These are phyloP conservation scores for Kodamaea fukazawae DNA, from an alignment of 805 yeast species.

Conservation along the genomic window DNA sequence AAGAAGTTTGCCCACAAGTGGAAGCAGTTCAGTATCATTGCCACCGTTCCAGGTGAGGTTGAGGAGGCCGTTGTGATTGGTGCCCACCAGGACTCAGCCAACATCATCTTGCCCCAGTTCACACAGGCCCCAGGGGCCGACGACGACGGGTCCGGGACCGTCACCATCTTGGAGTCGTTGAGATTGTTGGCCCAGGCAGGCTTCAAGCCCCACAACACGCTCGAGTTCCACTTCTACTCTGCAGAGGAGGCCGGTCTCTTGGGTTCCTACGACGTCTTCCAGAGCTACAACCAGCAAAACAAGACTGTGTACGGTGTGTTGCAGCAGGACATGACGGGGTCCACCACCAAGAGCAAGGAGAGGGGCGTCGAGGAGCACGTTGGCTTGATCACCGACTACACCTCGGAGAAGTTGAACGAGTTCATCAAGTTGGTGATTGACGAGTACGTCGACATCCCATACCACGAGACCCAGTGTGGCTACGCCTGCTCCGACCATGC, in stretches of 20 bases:
- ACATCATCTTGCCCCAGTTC: conserved; percentile 64
- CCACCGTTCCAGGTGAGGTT: conserved; percentile 52
- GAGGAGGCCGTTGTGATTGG: conserved; percentile 69
- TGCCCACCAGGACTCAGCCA: conserved; percentile 85
- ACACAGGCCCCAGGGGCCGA: conserved; percentile 91
- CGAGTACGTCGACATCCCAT: conserved; percentile 64
- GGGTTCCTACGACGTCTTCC: conserved; percentile 80
- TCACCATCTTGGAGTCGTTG: conserved; percentile 72
- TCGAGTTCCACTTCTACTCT: conserved; percentile 92
- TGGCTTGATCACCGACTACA: conserved; percentile 78
- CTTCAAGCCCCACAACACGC: conserved; percentile 61
- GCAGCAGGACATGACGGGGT: conserved; percentile 96
- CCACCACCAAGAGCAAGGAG: conserved; percentile 49
- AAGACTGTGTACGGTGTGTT: conserved; percentile 73
- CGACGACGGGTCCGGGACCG: conserved; percentile 89
- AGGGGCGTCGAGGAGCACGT: conserved; percentile 58
- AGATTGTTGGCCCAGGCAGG: conserved; percentile 44
- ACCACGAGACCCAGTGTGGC: conserved; percentile 77
- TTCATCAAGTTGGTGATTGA: conserved; percentile 63
- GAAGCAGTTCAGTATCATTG: conserved; percentile 76
- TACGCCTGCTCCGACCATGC: conserved; percentile 95
- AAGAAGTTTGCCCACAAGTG: conserved; percentile 63
- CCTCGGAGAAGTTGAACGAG: conserved; percentile 50
- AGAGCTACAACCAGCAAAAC: conserved; percentile 44
- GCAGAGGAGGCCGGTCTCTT: conserved; percentile 93